Evolutionary conservation across 768 basidiomycete species (phyloP).

Genomic region (Lentinula detonsa): DNA sequence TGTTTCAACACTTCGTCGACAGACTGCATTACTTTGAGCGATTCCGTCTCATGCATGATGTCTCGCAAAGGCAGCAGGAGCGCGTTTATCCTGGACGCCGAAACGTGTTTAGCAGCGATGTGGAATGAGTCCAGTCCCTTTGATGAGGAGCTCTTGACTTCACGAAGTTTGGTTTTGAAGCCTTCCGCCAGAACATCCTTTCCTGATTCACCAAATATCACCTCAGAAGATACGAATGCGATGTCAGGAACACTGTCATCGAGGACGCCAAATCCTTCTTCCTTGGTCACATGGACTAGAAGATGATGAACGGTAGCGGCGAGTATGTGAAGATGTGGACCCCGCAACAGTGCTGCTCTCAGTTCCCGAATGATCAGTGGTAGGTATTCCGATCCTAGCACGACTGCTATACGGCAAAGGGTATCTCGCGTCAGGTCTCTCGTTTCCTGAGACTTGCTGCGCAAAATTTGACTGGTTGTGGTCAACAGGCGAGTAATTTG

Average conservation of each 20-base stretch:
- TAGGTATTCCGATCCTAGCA: constrained; percentile 70
- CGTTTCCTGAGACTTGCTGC: constrained; percentile 92
- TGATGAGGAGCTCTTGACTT: constrained; percentile 80
- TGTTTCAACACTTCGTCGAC: constrained; percentile 88
- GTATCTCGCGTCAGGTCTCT: constrained; percentile 83
- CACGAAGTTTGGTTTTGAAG: constrained; percentile 92
- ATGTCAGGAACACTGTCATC: constrained; percentile 78
- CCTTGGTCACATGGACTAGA: constrained; percentile 71
- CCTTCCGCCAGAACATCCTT: constrained; percentile 84
- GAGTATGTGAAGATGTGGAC: constrained; percentile 91
- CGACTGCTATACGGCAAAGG: constrained; percentile 69
- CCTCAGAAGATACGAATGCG: constrained; percentile 77
- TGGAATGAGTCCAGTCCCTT: constrained; percentile 84
- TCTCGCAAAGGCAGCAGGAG: constrained; percentile 75
- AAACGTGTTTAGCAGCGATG: constrained; percentile 71
- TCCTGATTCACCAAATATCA: constrained; percentile 91
- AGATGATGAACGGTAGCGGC: constrained; percentile 81
- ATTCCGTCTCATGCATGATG: constrained; percentile 83
- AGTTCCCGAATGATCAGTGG: constrained; percentile 72
- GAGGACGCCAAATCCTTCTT: constrained; percentile 52
- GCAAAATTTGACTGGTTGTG: constrained; percentile 80
- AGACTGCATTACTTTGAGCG: constrained; percentile 70
- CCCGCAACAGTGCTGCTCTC: constrained; percentile 77
- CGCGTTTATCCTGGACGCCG: constrained; percentile 68
- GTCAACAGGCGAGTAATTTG: constrained; percentile 79